These are phyloP conservation scores for Candida krabiensis DNA, from an alignment of 805 yeast species.

Conservation along the genomic window DNA sequence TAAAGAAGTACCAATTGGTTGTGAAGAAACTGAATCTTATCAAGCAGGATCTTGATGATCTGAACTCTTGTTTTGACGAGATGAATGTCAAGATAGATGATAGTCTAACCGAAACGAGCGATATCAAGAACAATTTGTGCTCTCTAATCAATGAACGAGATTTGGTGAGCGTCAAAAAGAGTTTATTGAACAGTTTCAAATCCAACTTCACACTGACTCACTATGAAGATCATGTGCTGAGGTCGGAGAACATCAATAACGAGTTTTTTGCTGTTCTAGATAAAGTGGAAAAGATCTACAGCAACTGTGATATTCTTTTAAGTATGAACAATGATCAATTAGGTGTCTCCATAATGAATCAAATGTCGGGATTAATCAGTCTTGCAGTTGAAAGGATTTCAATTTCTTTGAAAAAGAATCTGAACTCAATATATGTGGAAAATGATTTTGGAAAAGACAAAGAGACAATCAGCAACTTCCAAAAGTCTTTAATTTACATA, in stretches of 20 bases:
- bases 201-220: conserved; percentile 67
- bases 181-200: conserved; percentile 52
- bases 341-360: conserved; percentile 64
- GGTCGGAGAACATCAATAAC: conserved; percentile 41
- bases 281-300: conserved; percentile 64
- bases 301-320: conserved; percentile 67
- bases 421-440: conserved; percentile 26
- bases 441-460: conserved; percentile 18
- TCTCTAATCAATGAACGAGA: conserved; percentile 33
- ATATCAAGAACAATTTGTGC: conserved; percentile 19
- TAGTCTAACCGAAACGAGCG: conserved; percentile 23
- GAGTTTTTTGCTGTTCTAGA: conserved; percentile 58
- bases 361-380: conserved; percentile 52
- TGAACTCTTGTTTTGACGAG: conserved; percentile 25
- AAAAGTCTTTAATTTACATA: conserved; percentile 32
- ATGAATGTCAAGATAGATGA: conserved; percentile 25
- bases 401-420: conserved; percentile 34
- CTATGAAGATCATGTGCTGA: conserved; percentile 64
- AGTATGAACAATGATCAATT: conserved; percentile 65
- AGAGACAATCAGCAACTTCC: conserved; percentile 26
- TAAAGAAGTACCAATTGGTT: conserved; percentile 45
- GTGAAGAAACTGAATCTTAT: conserved; percentile 39
- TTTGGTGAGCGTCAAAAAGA: conserved; percentile 47
- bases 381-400: conserved; percentile 56
- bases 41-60: conserved; percentile 28